Conservation (phyloP, 148 eudicot species). For the Rhododendron griersonianum region DNA sequence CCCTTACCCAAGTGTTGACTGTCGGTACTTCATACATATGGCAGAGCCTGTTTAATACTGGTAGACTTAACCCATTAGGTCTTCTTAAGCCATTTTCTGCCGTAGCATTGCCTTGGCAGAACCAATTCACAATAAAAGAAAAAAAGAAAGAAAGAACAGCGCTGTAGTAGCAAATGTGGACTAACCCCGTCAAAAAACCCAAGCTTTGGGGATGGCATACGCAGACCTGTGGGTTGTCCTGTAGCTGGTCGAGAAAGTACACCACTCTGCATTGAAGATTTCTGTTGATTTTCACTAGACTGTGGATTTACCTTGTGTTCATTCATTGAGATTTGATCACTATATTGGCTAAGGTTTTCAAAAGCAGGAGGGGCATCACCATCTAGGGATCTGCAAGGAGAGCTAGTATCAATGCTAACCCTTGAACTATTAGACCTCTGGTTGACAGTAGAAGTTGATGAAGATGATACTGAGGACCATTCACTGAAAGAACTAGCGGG, state of each 20-base stretch:
- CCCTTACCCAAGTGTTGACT: background rate
- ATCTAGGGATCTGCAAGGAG: slow-evolving; percentile 29
- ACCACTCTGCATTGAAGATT: slow-evolving; percentile 27
- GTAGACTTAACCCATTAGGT: background rate
- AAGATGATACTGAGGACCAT: slow-evolving; percentile 76
- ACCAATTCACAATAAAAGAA: background rate
- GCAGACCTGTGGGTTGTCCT: slow-evolving; percentile 76
- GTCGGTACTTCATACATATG: background rate
- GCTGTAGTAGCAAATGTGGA: slow-evolving; percentile 12
- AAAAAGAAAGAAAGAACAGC: background rate
- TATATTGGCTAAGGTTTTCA: slow-evolving; percentile 18
- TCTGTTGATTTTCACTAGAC: slow-evolving; percentile 25
- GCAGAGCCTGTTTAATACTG: background rate
- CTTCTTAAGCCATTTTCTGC: background rate
- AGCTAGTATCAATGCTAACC: slow-evolving; percentile 23
- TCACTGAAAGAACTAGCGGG: slow-evolving; percentile 94
- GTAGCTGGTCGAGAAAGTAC: slow-evolving; percentile 29
- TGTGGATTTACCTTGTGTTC: slow-evolving; percentile 24
- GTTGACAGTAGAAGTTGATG: slow-evolving; percentile 56
- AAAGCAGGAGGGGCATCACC: slow-evolving; percentile 19
- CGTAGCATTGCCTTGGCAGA: background rate
- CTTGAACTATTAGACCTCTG: slow-evolving; percentile 33
- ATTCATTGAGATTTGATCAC: slow-evolving; percentile 19
- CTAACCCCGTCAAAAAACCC: slow-evolving; percentile 99
- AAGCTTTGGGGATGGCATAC: slow-evolving; percentile 91